Conservation (phyloP, 768 basidiomycete species). For the Tylopilus subfusipes region DNA sequence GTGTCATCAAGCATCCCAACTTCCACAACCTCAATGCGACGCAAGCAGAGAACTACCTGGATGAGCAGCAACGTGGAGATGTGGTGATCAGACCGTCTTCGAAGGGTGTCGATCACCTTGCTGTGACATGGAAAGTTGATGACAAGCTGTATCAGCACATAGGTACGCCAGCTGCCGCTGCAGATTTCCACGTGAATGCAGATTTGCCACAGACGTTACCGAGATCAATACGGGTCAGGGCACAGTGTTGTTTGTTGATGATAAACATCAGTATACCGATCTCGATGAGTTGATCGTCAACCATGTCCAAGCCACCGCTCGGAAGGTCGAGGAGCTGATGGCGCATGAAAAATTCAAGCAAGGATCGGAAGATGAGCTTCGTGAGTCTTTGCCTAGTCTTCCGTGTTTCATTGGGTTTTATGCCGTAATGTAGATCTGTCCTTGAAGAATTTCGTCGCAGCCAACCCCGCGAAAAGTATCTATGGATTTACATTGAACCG, state of each 20-base stretch:
- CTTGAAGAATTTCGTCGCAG: slow-evolving; percentile 85
- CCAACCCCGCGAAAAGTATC: slow-evolving; percentile 91
- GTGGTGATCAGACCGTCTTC: slow-evolving; percentile 96
- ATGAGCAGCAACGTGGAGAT: slow-evolving; percentile 90
- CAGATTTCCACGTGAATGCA: slow-evolving; percentile 1
- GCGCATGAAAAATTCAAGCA: slow-evolving; percentile 93
- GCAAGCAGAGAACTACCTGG: slow-evolving; percentile 86
- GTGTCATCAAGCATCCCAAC: slow-evolving; percentile 96
- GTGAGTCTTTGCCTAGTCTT: slow-evolving; percentile 44
- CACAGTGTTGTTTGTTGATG: slow-evolving; percentile 68
- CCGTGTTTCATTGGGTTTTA: neutral
- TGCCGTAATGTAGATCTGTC: slow-evolving; percentile 58
- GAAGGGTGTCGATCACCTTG: slow-evolving; percentile 88
- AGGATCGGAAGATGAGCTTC: slow-evolving; percentile 82
- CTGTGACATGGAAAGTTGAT: slow-evolving; percentile 99
- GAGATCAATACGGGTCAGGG: slow-evolving; percentile 75
- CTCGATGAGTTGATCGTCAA: slow-evolving; percentile 96
- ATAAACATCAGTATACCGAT: slow-evolving; percentile 82
- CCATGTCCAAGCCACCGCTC: slow-evolving; percentile 91
- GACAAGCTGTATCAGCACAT: slow-evolving; percentile 95
- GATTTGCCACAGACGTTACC: slow-evolving; percentile 60
- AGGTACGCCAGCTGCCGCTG: slow-evolving; percentile 47
- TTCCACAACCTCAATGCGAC: slow-evolving; percentile 92
- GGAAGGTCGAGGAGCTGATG: slow-evolving; percentile 92
- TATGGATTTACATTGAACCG: slow-evolving; percentile 94